These are phyloP conservation scores for Tetrapisispora phaffii DNA, from an alignment of 805 yeast species.

Conservation along the genomic window DNA sequence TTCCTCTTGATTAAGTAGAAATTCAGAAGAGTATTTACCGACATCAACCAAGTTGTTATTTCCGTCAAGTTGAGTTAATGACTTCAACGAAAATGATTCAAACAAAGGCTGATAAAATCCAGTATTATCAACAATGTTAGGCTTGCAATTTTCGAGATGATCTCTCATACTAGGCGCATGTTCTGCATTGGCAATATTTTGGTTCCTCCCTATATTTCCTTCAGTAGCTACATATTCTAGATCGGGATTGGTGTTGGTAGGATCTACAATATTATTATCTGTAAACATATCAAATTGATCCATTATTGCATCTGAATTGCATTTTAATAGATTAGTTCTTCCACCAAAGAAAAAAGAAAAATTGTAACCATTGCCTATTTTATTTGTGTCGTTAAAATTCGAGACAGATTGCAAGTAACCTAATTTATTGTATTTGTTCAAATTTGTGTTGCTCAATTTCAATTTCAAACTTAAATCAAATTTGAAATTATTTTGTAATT, in stretches of 20 bases:
- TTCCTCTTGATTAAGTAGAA: constrained; percentile 9
- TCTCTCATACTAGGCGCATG: constrained; percentile 1
- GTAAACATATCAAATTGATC: constrained; percentile 24
- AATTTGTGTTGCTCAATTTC: background rate
- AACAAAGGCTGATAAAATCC: background rate
- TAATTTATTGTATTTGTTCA: constrained; percentile 2
- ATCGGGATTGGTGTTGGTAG: background rate
- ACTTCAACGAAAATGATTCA: constrained; percentile 2
- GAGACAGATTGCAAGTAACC: constrained; percentile 5
- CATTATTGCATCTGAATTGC: constrained; percentile 20
- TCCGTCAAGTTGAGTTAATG: background rate
- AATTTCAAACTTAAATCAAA: constrained; percentile 3
- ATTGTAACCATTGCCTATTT: constrained; percentile 3
- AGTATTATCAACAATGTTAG: background rate
- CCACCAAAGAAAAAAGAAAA: constrained; percentile 4
- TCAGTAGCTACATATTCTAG: background rate
- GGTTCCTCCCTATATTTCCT: constrained; percentile 3
- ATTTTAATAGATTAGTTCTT: constrained; percentile 10
- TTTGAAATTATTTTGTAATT: constrained; percentile 6
- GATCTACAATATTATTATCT: background rate
- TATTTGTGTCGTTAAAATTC: constrained; percentile 6
- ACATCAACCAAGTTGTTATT: background rate
- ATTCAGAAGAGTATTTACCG: background rate
- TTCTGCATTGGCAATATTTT: too few relatives aligned
- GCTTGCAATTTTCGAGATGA: background rate